These are phyloP conservation scores for Candida sanyaensis DNA, from an alignment of 1,139 yeast species.

Conservation along the genomic window DNA sequence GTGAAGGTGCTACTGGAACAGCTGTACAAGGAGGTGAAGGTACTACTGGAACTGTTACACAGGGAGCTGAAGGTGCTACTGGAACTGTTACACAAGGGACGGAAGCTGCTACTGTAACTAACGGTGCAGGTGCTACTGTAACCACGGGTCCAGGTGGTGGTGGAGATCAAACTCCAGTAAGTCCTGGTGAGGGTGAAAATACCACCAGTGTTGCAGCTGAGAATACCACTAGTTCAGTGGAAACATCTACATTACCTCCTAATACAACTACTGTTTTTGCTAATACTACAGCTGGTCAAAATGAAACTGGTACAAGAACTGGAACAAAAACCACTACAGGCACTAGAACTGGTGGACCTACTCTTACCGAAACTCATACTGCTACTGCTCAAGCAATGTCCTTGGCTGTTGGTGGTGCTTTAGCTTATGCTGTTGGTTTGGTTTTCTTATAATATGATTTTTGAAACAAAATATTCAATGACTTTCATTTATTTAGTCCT, in stretches of 20 bases:
- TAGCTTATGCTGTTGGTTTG: slow-evolving; percentile 11
- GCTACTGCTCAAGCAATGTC: slow-evolving; percentile 10
- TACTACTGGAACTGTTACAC: not conserved
- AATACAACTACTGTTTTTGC: slow-evolving; percentile 2
- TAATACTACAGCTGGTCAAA: not conserved
- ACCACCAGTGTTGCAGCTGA: not conserved
- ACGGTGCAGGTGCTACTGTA: too few species aligned
- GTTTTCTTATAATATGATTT: slow-evolving; percentile 4
- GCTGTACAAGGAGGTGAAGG: too few species aligned
- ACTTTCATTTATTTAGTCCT: not conserved
- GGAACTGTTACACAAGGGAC: not conserved
- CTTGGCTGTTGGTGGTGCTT: slow-evolving; percentile 11
- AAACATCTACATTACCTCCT: not conserved
- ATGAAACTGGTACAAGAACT: slow-evolving; percentile 1
- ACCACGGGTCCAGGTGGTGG: too few species aligned
- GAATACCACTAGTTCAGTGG: not conserved
- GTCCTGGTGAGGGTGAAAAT: not conserved
- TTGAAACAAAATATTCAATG: too few species aligned
- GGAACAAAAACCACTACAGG: not conserved
- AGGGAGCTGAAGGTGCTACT: not conserved
- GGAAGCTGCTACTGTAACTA: not conserved
- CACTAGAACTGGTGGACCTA: slow-evolving; percentile 1
- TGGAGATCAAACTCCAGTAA: slow-evolving; percentile 1
- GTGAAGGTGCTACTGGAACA: too few species aligned
- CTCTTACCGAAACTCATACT: slow-evolving; percentile 8